Percentiles rank a stretch among this genome's conserved stretches.
Conservation (phyloP, 1,139 yeast species). For the Scheffersomyces titani region DNA sequence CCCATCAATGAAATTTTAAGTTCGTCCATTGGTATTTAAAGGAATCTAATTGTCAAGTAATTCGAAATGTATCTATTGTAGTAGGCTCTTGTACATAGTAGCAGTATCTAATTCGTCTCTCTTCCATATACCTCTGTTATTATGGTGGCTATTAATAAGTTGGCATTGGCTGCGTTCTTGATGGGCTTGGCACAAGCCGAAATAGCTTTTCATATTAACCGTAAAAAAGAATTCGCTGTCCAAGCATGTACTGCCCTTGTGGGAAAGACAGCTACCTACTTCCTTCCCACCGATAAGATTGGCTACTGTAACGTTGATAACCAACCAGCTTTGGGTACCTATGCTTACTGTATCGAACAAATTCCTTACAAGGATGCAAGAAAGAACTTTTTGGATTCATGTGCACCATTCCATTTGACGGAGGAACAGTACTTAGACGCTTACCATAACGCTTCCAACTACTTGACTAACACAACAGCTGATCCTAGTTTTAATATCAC, state of each 20-base stretch:
- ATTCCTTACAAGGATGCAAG: constrained; percentile 27
- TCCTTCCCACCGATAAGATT: constrained; percentile 23
- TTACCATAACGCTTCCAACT: constrained; percentile 38
- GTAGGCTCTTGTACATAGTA: neutral
- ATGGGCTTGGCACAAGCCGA: neutral
- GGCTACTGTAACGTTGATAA: constrained; percentile 33
- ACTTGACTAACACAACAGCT: constrained; percentile 26
- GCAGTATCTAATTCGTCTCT: neutral
- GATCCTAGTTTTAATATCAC: constrained; percentile 29
- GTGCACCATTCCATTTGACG: constrained; percentile 27
- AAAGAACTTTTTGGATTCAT: constrained; percentile 24
- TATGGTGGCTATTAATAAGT: neutral
- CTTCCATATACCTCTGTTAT: neutral
- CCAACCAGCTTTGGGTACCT: constrained; percentile 42
- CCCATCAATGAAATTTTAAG: neutral
- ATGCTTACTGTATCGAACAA: constrained; percentile 35
- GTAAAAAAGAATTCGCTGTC: constrained; percentile 11
- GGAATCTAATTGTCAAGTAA: neutral
- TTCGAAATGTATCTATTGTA: neutral
- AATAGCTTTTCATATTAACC: constrained; percentile 6
- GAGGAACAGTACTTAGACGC: constrained; percentile 28
- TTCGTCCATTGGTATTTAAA: neutral
- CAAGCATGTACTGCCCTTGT: constrained; percentile 30
- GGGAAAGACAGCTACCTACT: constrained; percentile 26
- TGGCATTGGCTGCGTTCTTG: neutral